These are phyloP conservation scores for Thalia dealbata DNA, from an alignment of 176 grass and related monocot genomes.

Conservation along the genomic window DNA sequence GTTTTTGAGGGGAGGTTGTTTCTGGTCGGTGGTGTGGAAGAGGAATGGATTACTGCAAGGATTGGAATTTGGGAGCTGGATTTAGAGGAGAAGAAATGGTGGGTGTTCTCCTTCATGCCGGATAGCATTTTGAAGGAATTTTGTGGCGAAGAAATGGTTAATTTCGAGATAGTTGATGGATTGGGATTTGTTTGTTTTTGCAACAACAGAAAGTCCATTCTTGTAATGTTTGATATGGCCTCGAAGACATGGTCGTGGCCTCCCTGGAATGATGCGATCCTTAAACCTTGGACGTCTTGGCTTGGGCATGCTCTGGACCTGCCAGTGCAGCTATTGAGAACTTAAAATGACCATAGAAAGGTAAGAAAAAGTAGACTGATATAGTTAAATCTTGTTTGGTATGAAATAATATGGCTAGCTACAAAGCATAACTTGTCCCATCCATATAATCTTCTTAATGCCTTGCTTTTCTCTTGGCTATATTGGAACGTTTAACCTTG, in stretches of 20 bases:
- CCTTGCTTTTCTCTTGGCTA: too few relatives aligned
- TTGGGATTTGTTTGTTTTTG: conserved; percentile 45
- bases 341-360: background rate
- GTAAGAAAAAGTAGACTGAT: background rate
- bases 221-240: conserved; percentile 42
- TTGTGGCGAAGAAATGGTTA: conserved; percentile 8
- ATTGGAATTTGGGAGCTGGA: conserved; percentile 32
- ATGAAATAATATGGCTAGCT: background rate
- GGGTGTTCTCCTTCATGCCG: conserved; percentile 15
- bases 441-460: too few relatives aligned
- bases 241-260: conserved; percentile 19
- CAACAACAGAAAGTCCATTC: conserved; percentile 23
- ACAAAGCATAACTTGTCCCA: too few relatives aligned
- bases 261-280: conserved; percentile 10
- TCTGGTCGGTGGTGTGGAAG: conserved; percentile 35
- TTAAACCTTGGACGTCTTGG: conserved; percentile 16
- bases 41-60: conserved; percentile 5
- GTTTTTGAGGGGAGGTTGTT: conserved; percentile 24
- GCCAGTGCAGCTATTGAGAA: background rate
- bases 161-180: conserved; percentile 28
- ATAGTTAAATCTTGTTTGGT: background rate
- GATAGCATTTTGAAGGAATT: conserved; percentile 25
- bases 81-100: background rate
- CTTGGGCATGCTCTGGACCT: conserved; percentile 47
- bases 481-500: too few relatives aligned